Evolutionary conservation across 2,329 filamentous ascomycete genomes (phyloP).

Genomic region (Fusarium praegraminearum): DNA sequence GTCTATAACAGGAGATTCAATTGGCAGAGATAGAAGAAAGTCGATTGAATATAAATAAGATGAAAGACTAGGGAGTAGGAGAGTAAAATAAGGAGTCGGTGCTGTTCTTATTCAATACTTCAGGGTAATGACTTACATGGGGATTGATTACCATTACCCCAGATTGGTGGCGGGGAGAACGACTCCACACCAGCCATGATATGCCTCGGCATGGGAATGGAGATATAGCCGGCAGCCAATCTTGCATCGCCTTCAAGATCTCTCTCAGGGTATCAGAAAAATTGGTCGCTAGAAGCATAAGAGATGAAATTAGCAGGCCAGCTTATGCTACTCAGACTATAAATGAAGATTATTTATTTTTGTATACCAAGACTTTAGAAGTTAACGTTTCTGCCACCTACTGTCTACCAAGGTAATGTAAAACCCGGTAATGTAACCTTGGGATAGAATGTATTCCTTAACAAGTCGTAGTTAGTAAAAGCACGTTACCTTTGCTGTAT

Average conservation of each 20-base stretch:
- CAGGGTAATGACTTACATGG: constrained; percentile 22
- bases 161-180: constrained; percentile 32
- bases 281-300: too few relatives aligned
- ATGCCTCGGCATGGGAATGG: constrained; percentile 21
- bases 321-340: too few relatives aligned
- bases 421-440: background rate
- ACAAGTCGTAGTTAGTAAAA: background rate
- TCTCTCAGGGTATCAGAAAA: too few relatives aligned
- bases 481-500: background rate
- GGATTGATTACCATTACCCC: constrained; percentile 18
- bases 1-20: too few relatives aligned
- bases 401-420: too few relatives aligned
- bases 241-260: background rate
- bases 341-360: too few relatives aligned
- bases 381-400: too few relatives aligned
- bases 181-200: constrained; percentile 23
- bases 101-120: constrained; percentile 9
- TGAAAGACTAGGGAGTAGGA: background rate
- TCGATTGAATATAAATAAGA: background rate
- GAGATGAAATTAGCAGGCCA: too few relatives aligned
- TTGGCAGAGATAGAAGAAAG: too few relatives aligned
- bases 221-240: constrained; percentile 12
- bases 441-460: background rate
- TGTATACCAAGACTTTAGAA: too few relatives aligned
- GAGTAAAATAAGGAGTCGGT: background rate